Evolutionary conservation across 441 rosid genomes (phyloP).

Genomic region (Omphalea diandra): DNA sequence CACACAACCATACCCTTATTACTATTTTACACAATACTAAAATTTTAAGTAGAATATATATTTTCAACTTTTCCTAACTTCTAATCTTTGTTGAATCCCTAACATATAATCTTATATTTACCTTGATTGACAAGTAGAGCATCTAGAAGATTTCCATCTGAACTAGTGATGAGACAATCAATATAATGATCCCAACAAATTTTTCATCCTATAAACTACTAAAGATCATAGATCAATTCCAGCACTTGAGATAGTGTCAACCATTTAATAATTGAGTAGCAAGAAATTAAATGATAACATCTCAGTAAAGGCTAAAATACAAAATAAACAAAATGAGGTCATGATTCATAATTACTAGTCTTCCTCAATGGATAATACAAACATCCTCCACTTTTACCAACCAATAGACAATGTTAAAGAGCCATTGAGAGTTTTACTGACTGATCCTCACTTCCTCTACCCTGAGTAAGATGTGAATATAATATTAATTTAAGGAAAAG

Average conservation of each 20-base stretch:
- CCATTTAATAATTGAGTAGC: background rate
- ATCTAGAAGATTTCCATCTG: slow-evolving; percentile 84
- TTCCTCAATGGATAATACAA: slow-evolving; percentile 6
- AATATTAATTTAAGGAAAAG: slow-evolving; percentile 17
- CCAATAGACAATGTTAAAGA: slow-evolving; percentile 76
- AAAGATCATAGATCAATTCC: slow-evolving; percentile 75
- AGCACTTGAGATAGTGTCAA: slow-evolving; percentile 50
- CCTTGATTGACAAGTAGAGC: slow-evolving; percentile 87
- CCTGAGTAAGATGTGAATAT: slow-evolving; percentile 39
- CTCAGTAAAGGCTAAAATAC: background rate
- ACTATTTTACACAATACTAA: no score
- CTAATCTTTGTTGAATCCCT: no score
- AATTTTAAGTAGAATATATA: no score
- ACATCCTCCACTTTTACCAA: slow-evolving; percentile 92
- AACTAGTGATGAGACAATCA: slow-evolving; percentile 79
- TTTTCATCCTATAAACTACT: slow-evolving; percentile 71
- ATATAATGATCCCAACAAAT: slow-evolving; percentile 91
- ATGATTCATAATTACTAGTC: background rate
- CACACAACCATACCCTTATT: no score
- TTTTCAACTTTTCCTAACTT: no score
- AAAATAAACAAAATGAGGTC: background rate
- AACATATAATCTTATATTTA: slow-evolving; percentile 18
- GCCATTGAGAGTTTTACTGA: slow-evolving; percentile 71
- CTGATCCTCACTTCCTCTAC: slow-evolving; percentile 87
- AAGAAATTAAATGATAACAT: slow-evolving; percentile 12